phyloP scores from a whole-genome alignment of 2,329 filamentous ascomycete genomes.

The Ophiocordyceps camponoti-saundersi region DNA sequence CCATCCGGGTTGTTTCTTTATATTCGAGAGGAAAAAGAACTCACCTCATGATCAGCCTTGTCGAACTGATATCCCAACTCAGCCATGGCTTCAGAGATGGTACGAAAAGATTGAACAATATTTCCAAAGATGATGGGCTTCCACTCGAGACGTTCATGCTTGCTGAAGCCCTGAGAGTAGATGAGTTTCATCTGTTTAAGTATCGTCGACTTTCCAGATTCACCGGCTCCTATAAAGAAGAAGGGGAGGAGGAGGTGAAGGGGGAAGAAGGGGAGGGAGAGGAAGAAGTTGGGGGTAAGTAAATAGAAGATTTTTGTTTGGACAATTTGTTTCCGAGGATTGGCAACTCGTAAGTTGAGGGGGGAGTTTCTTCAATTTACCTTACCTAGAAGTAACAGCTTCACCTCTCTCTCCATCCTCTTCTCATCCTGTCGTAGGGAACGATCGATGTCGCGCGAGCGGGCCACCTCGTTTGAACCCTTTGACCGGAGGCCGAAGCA shows the following conservation, averaged over 20 bases:
- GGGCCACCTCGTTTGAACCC: slow-evolving; percentile 29
- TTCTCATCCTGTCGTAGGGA: slow-evolving; percentile 77
- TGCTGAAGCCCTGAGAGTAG: slow-evolving; percentile 80
- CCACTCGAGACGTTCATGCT: slow-evolving; percentile 80
- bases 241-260: too few relatives aligned
- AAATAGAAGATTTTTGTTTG: too few relatives aligned
- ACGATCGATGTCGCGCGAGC: slow-evolving; percentile 69
- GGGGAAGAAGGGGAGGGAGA: too few relatives aligned
- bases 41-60: slow-evolving; percentile 61
- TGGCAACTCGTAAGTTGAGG: too few relatives aligned
- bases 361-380: too few relatives aligned
- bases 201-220: slow-evolving; percentile 5
- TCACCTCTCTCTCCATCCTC: slow-evolving; percentile 71
- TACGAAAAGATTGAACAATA: slow-evolving; percentile 78
- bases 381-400: slow-evolving; percentile 75
- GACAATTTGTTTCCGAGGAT: too few relatives aligned
- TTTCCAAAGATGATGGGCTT: slow-evolving; percentile 94
- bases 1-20: too few relatives aligned
- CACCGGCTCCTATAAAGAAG: slow-evolving; percentile 1
- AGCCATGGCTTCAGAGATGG: slow-evolving; percentile 80
- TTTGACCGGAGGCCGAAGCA: slow-evolving; percentile 44
- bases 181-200: slow-evolving; percentile 63
- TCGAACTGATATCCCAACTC: slow-evolving; percentile 69
- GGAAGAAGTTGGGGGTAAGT: too few relatives aligned
- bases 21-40: too few relatives aligned